Percentiles rank a stretch among this genome's conserved stretches.
Evolutionary conservation across 2,329 filamentous ascomycete genomes (phyloP).

Genomic region (Ceratocystis eucalypticola): DNA sequence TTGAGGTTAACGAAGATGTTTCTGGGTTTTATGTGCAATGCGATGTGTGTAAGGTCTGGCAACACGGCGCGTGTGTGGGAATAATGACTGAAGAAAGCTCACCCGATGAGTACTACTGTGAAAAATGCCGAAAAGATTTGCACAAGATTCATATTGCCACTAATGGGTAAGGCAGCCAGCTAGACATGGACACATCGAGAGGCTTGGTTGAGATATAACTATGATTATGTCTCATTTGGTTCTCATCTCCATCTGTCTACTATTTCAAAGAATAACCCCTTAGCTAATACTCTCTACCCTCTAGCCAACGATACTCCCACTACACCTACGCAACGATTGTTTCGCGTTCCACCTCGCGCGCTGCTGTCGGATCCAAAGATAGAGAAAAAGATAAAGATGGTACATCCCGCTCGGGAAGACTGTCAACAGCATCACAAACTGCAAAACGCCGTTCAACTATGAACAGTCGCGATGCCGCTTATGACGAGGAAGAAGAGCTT

Average conservation of each 20-base stretch:
- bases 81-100: conserved; percentile 89
- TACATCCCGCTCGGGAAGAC: conserved; percentile 43
- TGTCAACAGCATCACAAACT: conserved; percentile 38
- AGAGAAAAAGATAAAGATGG: conserved; percentile 41
- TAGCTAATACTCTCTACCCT: conserved; percentile 6
- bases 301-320: conserved; percentile 52
- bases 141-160: conserved; percentile 69
- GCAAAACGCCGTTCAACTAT: conserved; percentile 88
- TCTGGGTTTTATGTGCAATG: conserved; percentile 97
- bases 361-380: conserved; percentile 37
- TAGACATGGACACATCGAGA: background rate
- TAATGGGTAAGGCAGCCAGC: conserved; percentile 58
- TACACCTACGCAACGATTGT: conserved; percentile 47
- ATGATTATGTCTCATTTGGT: conserved; percentile 3
- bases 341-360: conserved; percentile 45
- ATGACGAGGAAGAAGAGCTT: conserved; percentile 85
- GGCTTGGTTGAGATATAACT: conserved; percentile 19
- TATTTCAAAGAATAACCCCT: background rate
- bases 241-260: background rate
- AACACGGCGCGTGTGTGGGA: conserved; percentile 93
- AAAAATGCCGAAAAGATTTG: conserved; percentile 81
- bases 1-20: conserved; percentile 65
- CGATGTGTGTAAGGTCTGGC: conserved; percentile 96
- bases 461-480: conserved; percentile 90
- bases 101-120: conserved; percentile 96